Evolutionary conservation across 768 basidiomycete genomes (phyloP), one percentile per base, ranked within the genome.

Genomic region (Amylocystis lapponica): DNA sequence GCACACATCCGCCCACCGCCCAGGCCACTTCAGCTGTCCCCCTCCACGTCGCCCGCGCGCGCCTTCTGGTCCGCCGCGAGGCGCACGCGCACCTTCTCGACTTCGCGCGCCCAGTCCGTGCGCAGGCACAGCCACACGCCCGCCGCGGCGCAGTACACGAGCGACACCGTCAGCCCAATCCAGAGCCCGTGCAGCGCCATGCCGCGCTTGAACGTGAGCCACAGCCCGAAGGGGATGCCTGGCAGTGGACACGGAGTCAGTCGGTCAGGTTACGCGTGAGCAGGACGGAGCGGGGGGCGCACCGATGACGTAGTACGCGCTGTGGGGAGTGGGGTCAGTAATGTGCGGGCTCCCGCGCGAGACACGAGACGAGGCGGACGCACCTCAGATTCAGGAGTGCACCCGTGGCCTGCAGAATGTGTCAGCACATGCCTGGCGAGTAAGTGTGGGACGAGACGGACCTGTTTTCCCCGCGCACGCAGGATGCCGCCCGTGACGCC

Each of bases 201-300:
- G 27, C 68, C 60, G 10, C 57, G 59, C 39, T 66, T 67, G 67
- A 93, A 91, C 2, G 86, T 72, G 4, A 94, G 78, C 63, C 75
- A 86, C 39, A 91, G 64, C 12, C 88, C 93, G 34, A 89, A 68
- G 0, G 92, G 92, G 38, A 95, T 83, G 22, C 88, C 85, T 60
- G 44, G n/a, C n/a, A n/a, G n/a, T n/a, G n/a, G n/a, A n/a, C n/a
- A n/a, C n/a, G n/a, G n/a, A n/a, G n/a, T n/a, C n/a, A n/a, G n/a
- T n/a, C n/a, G n/a, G n/a, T n/a, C n/a, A n/a, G n/a, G n/a, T n/a
- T n/a, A n/a, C n/a, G n/a, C n/a, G n/a, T n/a, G n/a, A n/a, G n/a
- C n/a, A 23, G 39, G 23, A 27, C 22, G 22, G 32, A n/a, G 27
- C 30, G 23, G 27, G 14, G 38, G 14, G 45, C 63, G 19, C 35